Base-by-base conservation (phyloP, 169 alveolate species). In the Eimeria maxima region DNA sequence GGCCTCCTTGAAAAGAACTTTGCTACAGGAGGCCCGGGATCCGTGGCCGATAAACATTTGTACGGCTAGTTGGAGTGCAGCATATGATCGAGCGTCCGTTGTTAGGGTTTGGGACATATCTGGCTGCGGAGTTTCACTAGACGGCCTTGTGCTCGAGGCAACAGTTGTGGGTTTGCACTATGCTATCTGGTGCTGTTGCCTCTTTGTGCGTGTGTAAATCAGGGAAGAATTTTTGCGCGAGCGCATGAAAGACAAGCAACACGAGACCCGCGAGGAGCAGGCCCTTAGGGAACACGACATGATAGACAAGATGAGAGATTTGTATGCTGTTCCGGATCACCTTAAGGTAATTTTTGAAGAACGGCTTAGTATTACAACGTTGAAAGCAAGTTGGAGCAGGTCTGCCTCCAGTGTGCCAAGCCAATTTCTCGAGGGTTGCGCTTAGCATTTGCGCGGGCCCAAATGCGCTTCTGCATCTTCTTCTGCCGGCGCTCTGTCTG, bases 181-280 rank as follows among this genome's bases (percentile, higher is more conserved):
- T 4, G n/a, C 0, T 71, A 33, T 33, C 57, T 50, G 53, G 27
- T 55, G 14, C 8, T 55, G 14, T 42, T 29, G 13, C 80, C 29
- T 63, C 14, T 42, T 8, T 86, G 65, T 47, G 11, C 4, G 13
- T 63, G 38, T 60, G 65, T 44, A 27, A 14, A 14, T 86, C 93
- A 86, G 93, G n/a, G 93, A 86, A 47, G 93, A 86, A 53, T 86
- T 86, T 86, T 45, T 86, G 93, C 93, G 93, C n/a, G 93, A 86
- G 22, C 50, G 93, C 18, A 38, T 86, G 80, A 63, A 86, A 18
- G 80, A 83, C 33, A 83, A 83, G 29, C 63, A 63, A 16, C 81
- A 63, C 65, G 91, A 83, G 55, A 83, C 73, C 53, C 91, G 91
- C 33, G 91, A 78, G 91, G 93, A 80, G 57, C 60, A 60, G 89